A percentile compares a stretch with the other conserved stretches of the same genome.
These are phyloP conservation scores for Salvia splendens DNA, from an alignment of 257 asterid species.

Conservation along the genomic window DNA sequence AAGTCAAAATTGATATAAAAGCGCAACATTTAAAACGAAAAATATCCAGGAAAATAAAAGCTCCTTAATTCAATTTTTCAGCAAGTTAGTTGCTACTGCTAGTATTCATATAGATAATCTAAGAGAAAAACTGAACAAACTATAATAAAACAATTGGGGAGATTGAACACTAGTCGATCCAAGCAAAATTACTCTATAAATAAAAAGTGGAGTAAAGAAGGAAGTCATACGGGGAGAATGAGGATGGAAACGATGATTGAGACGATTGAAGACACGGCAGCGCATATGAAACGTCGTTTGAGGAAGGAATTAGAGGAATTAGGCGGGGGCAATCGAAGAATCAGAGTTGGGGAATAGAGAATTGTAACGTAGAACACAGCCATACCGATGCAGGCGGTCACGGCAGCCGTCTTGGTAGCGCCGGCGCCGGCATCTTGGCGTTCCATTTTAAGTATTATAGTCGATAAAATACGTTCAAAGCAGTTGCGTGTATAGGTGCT, in stretches of 20 bases:
- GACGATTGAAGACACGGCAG: slow-evolving; percentile 65
- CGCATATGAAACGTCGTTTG: slow-evolving; percentile 84
- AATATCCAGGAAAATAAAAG: slow-evolving; percentile 2
- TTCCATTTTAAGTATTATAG: slow-evolving; percentile 39
- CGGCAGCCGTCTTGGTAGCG: slow-evolving; percentile 55
- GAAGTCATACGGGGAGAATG: slow-evolving; percentile 63
- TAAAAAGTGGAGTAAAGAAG: background rate
- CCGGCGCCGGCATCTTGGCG: slow-evolving; percentile 34
- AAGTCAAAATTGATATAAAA: slow-evolving; percentile 13
- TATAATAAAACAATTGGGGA: background rate
- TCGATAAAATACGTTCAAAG: background rate
- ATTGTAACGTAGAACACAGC: slow-evolving; percentile 76
- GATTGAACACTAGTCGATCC: slow-evolving; percentile 8
- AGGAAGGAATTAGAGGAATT: slow-evolving; percentile 61
- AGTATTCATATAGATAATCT: no score
- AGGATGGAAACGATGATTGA: slow-evolving; percentile 63
- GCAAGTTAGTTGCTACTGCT: no score
- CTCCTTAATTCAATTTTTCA: background rate
- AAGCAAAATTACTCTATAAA: no score
- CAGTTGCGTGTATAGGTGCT: slow-evolving; percentile 13
- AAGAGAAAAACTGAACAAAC: no score
- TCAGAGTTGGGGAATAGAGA: slow-evolving; percentile 68
- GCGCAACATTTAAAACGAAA: background rate
- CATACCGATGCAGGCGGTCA: slow-evolving; percentile 63
- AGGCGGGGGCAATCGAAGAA: slow-evolving; percentile 84